phyloP scores from a whole-genome alignment of 2,329 filamentous ascomycete genomes.

The Didymella glomerata region DNA sequence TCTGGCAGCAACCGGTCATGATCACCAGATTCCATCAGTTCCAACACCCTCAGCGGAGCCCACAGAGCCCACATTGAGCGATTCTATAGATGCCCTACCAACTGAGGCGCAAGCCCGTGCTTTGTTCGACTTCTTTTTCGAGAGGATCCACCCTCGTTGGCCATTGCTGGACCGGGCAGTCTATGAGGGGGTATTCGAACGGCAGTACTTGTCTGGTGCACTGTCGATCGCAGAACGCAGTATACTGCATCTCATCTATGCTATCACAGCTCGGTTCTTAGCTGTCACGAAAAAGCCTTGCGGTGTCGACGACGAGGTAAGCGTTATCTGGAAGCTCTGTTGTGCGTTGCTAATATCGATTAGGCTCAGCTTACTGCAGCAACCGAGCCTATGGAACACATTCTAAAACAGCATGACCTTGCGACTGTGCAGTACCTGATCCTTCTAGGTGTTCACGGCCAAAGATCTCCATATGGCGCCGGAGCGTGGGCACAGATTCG shows the following conservation, averaged over 20 bases:
- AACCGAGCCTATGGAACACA: conserved; percentile 37
- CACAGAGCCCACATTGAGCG: not conserved
- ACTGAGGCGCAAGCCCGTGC: conserved; percentile 27
- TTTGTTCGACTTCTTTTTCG: conserved; percentile 38
- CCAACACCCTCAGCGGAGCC: not conserved
- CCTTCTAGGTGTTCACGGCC: conserved; percentile 37
- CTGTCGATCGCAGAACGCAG: conserved; percentile 35
- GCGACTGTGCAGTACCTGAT: conserved; percentile 39
- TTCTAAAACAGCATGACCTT: conserved; percentile 37
- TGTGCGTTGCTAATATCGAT: conserved; percentile 1
- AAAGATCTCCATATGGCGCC: conserved; percentile 40
- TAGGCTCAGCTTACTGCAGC: conserved; percentile 34
- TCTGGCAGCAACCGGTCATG: not conserved
- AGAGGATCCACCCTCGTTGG: conserved; percentile 40
- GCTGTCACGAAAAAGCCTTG: conserved; percentile 38
- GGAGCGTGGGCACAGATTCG: conserved; percentile 41
- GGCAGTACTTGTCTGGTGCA: conserved; percentile 30
- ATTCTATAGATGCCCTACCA: conserved; percentile 19
- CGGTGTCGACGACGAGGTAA: conserved; percentile 36
- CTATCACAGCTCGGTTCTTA: conserved; percentile 39
- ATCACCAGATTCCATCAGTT: not conserved
- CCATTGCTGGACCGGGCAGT: conserved; percentile 36
- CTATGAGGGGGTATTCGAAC: conserved; percentile 34
- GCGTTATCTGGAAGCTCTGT: not conserved
- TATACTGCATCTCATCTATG: conserved; percentile 39